Evolutionary conservation across 495 filamentous ascomycete genomes (phyloP), one percentile per base, ranked within the genome.

Genomic region (Penicillium coprophilum): DNA sequence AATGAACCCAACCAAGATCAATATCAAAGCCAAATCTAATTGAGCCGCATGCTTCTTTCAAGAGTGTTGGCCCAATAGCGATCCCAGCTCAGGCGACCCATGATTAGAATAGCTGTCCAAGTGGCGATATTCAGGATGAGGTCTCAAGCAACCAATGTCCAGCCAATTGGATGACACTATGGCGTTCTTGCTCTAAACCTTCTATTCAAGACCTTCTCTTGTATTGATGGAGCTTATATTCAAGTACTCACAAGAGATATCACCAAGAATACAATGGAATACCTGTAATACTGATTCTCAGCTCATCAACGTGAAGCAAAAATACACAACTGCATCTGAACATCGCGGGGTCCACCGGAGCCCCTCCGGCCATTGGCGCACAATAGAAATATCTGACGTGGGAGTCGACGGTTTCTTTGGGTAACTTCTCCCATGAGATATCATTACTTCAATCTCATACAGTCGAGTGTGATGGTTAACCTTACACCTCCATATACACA

Each of bases 301-400:
- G 30, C 11, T 50, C 47, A 50, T 50, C 31, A 6, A 31, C 17
- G 1, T 38, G 34, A n/a, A 24, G 34, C 0, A 50, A 27, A 28
- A 39, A 39, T 24, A 38, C 34, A 17, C 7, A 36, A 36, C 5
- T 49, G 41, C 50, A 46, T 46, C 20, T 30, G 20, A 36, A 46
- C 9, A 46, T 61, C 51, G 59, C 57, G 59, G 65, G 65, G 62
- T 61, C 65, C 65, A 68, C 65, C 57, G 56, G 55, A 59, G 58
- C 46, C 56, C 54, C 60, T 57, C 47, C 55, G 24, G 28, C 53
- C 30, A 60, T 67, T 67, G 62, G 59, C 46, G 50, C 52, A 44
- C 57, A 54, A 54, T 54, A 12, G 41, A 54, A 54, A 39, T 38
- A 46, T 54, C 52, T 53, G 40, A 53, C 48, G 6, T 48, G 46